Base-by-base conservation (phyloP, 257 asterid species). In the Scutellaria minor region DNA sequence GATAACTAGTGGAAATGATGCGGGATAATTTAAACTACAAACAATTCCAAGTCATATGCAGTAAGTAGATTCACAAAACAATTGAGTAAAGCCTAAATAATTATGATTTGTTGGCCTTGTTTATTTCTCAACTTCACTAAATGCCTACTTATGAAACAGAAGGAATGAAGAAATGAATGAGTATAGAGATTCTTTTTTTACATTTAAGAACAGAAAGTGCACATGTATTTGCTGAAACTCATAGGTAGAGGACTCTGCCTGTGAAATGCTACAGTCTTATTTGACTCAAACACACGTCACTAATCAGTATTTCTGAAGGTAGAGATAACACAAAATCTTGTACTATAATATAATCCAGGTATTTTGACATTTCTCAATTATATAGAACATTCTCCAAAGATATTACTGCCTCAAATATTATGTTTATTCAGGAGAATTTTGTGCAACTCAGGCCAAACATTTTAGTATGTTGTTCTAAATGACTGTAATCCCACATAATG, bases 91-190 rank as follows among this genome's bases (percentile, higher is more conserved):
- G 61, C 41, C 22, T 53, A 52, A 52, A 9, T 22, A 27, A 27
- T 66, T 66, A 20, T 20, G 48, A 35, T 35, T 1, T 11, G 50
- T 6, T 7, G 13, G 4, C 64, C 18, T 64, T 64, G 50, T 52
- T 27, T 11, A 27, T 70, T 42, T 70, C 54, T 44, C 72, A 56
- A 68, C 9, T 64, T 58, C 68, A 24, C 11, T 39, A 62, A 59
- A 57, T 57, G 59, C 46, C 37, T 41, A 52, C 77, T 73, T 27
- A 24, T 11, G 9, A 40, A 42, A 63, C 61, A 66, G 12, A 53
- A 22, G 53, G 47, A 57, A 66, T 18, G 69, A 72, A 14, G 51
- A 7, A 53, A 22, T 41, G 47, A 57, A 66, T 18, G 69, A 72
- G 27, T 7, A 9, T 4, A 52, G 42, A 13, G 40, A 42, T 12